phyloP scores from a whole-genome alignment of 2,329 filamentous ascomycete genomes.

The Cryphonectria japonica region DNA sequence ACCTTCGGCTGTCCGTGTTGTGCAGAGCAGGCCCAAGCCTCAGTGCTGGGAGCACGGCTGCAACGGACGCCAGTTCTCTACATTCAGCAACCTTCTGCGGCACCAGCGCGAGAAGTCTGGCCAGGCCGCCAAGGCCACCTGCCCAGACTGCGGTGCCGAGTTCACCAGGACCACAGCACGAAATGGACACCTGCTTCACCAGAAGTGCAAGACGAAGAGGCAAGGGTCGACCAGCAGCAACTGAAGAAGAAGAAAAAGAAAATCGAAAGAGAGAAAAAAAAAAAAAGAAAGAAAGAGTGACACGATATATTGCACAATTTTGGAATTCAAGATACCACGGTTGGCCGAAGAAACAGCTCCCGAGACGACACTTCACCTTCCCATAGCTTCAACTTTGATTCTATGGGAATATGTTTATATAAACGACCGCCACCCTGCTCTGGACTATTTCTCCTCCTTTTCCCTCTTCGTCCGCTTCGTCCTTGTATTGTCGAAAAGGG shows the following conservation, averaged over 20 bases:
- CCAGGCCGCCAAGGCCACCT: slow-evolving; percentile 84
- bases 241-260: neutral
- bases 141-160: slow-evolving; percentile 88
- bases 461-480: neutral
- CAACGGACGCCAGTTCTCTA: slow-evolving; percentile 93
- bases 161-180: slow-evolving; percentile 88
- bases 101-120: slow-evolving; percentile 96
- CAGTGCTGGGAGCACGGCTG: slow-evolving; percentile 98
- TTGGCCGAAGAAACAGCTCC: slow-evolving; percentile 8
- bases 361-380: slow-evolving; percentile 20
- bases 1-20: slow-evolving; percentile 63
- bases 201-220: slow-evolving; percentile 76
- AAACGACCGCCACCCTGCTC: neutral
- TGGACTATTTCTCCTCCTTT: neutral
- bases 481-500: slow-evolving; percentile 5
- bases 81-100: slow-evolving; percentile 90
- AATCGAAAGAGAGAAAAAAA: neutral
- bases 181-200: slow-evolving; percentile 83
- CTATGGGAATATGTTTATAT: slow-evolving; percentile 11
- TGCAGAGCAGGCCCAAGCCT: slow-evolving; percentile 83
- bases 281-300: slow-evolving; percentile 8
- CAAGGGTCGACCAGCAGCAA: slow-evolving; percentile 55
- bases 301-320: slow-evolving; percentile 17
- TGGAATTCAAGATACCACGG: slow-evolving; percentile 28
- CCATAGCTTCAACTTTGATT: slow-evolving; percentile 20